phyloP scores from a whole-genome alignment of 2,329 filamentous ascomycete species.

The Rugonectria rugulosa region DNA sequence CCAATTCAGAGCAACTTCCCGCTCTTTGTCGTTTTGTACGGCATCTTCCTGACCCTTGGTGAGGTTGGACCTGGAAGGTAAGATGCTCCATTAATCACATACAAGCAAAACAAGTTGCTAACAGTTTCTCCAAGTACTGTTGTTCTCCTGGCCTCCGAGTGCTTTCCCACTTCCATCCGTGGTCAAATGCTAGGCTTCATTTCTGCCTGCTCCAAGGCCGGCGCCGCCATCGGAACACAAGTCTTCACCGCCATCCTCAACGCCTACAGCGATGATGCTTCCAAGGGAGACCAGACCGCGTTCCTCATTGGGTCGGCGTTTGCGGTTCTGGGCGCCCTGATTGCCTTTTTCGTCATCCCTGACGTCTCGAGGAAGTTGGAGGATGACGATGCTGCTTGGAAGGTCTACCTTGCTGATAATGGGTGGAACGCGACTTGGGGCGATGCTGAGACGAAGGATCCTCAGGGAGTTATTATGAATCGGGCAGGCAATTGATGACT shows the following conservation, averaged over 20 bases:
- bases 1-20: slow-evolving; percentile 56
- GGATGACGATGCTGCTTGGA: slow-evolving; percentile 42
- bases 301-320: slow-evolving; percentile 61
- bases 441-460: slow-evolving; percentile 38
- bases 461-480: slow-evolving; percentile 25
- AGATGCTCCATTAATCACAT: not conserved
- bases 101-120: not conserved
- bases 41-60: slow-evolving; percentile 56
- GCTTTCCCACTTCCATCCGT: slow-evolving; percentile 58
- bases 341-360: slow-evolving; percentile 34
- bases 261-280: slow-evolving; percentile 44
- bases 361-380: slow-evolving; percentile 38
- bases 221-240: slow-evolving; percentile 58
- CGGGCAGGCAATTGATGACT: not conserved
- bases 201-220: slow-evolving; percentile 56
- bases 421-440: slow-evolving; percentile 42
- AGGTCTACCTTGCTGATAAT: slow-evolving; percentile 38
- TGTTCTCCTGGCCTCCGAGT: slow-evolving; percentile 52
- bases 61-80: slow-evolving; percentile 59
- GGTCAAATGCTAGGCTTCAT: slow-evolving; percentile 59
- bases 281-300: slow-evolving; percentile 56
- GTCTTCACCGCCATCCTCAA: slow-evolving; percentile 60
- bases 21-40: slow-evolving; percentile 60
- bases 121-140: slow-evolving; percentile 41
- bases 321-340: slow-evolving; percentile 51